Evolutionary conservation across 2,329 filamentous ascomycete species (phyloP).

Genomic region (Purpureocillium takamizusanense): DNA sequence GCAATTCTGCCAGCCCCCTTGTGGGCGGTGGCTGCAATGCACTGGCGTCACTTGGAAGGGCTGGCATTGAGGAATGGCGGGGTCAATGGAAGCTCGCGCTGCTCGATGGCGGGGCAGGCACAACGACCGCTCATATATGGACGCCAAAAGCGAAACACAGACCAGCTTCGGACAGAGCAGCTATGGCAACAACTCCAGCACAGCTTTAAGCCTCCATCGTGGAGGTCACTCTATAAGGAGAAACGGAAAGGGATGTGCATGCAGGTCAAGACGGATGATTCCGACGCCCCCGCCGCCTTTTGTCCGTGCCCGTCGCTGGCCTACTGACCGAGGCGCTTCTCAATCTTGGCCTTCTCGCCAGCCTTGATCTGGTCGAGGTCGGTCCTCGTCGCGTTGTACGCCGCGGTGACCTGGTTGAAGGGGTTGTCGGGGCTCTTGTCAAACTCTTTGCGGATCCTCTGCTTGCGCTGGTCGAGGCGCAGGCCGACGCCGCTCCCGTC

Average conservation of each 20-base stretch:
- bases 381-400: slow-evolving; percentile 70
- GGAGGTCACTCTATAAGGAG: slow-evolving; percentile 1
- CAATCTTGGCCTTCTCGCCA: slow-evolving; percentile 64
- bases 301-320: too few species aligned
- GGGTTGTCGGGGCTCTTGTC: slow-evolving; percentile 92
- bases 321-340: slow-evolving; percentile 51
- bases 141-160: too few species aligned
- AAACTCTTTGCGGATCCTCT: slow-evolving; percentile 83
- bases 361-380: slow-evolving; percentile 61
- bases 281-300: too few species aligned
- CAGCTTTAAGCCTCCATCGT: too few species aligned
- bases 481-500: slow-evolving; percentile 67
- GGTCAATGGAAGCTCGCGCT: neutral
- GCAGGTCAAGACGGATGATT: too few species aligned
- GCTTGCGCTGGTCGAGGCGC: slow-evolving; percentile 74
- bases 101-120: slow-evolving; percentile 3
- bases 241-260: neutral
- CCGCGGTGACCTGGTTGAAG: slow-evolving; percentile 73
- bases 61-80: neutral
- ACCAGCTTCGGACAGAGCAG: too few species aligned
- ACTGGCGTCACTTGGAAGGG: too few species aligned
- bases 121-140: too few species aligned
- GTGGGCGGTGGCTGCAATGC: neutral
- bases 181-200: too few species aligned
- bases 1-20: slow-evolving; percentile 9